Evolutionary conservation across 1,284 basidiomycete genomes (phyloP), one percentile per base, ranked within the genome.

Genomic region (Anthracocystis walkeri): DNA sequence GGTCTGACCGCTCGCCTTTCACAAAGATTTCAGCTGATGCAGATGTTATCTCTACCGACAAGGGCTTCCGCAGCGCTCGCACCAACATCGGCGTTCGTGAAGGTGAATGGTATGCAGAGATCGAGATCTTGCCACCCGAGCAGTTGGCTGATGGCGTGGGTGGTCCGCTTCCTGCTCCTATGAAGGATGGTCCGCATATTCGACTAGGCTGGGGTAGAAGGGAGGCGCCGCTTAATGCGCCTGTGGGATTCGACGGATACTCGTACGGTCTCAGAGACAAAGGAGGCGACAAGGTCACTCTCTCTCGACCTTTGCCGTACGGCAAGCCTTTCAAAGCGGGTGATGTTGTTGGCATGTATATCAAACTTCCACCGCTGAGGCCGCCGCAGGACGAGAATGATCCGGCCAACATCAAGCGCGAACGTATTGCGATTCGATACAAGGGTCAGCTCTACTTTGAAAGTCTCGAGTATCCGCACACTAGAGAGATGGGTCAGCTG

Each of bases 391-490:
- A 66, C 61, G 59, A 65, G 20, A 54, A 68, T 16, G 77, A 80
- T 40, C 71, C 77, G 11, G 55, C 62, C 12, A 75, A 82, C 53
- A 79, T 85, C 58, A 67, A 65, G n/a, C 59, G 82, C 23, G 83
- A 84, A 23, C 75, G 81, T 3, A 70, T 85, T 59, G 90, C 95
- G 2, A 96, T 99, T 82, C 92, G 93, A 63, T 94, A 94, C 87
- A 95, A 95, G 85, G 93, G 93, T n/a, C 94, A 96, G 85, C 91
- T 94, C 71, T 96, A 97, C 85, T 98, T 97, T 85, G 97, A 99
- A 86, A 91, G 91, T 72, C 88, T 94, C 75, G 96, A 99, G 86
- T 98, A 97, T 84, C 87, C 91, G 1, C 90, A 91, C 63, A 90
- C 89, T n/a, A 96, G 95, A 84, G 97, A 99, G 87, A 99, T 99